phyloP scores from a whole-genome alignment of 2,329 filamentous ascomycete species.

The Colletotrichum camelliae region DNA sequence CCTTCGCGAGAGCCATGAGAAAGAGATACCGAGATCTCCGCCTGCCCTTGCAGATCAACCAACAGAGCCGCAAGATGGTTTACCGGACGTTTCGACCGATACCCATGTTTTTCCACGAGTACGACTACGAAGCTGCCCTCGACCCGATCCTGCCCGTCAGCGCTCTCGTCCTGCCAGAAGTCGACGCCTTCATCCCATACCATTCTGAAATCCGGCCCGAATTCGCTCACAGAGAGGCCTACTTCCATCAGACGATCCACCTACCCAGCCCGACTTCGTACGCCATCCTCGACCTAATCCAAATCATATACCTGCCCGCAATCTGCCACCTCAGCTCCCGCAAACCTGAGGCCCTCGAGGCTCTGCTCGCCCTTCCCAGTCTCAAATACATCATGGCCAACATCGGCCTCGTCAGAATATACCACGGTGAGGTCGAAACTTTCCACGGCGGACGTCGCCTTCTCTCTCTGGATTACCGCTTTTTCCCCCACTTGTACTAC shows the following conservation, averaged over 20 bases:
- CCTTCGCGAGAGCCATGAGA: not conserved
- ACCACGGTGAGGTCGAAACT: not conserved
- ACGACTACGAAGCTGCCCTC: not conserved
- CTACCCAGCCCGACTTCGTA: not conserved
- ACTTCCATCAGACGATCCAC: not conserved
- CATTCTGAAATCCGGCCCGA: not conserved
- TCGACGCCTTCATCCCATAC: not conserved
- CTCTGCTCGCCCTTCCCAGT: not conserved
- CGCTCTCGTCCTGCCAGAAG: not conserved
- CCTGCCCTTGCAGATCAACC: not conserved
- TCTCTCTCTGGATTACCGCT: not conserved
- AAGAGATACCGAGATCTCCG: not conserved
- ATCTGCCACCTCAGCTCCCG: not conserved
- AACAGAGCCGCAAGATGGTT: not conserved
- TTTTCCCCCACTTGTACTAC: not conserved
- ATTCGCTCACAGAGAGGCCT: fast-evolving
- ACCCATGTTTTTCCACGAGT: not conserved
- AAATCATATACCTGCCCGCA: not conserved
- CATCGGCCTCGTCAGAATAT: not conserved
- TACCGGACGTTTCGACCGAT: not conserved
- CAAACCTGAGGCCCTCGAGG: fast-evolving
- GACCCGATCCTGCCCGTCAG: not conserved
- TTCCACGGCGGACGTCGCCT: not conserved
- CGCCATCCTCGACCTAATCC: not conserved
- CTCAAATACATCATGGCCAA: not conserved